Base-by-base conservation (phyloP, 2,329 filamentous ascomycete species). In the Trichoderma sp. region DNA sequence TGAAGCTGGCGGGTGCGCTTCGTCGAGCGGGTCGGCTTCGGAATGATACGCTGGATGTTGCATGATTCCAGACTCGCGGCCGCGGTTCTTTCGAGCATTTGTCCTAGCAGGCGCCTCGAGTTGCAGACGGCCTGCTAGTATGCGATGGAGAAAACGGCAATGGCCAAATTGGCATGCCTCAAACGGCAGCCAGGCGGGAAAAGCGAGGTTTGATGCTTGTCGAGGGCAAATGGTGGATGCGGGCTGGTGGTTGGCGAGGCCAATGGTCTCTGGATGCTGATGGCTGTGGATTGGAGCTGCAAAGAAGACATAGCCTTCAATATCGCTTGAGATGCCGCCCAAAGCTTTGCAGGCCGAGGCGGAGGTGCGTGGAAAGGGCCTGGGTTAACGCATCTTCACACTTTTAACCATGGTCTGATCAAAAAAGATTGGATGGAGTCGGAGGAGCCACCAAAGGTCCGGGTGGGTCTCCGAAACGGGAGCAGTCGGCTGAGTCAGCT, bases 81-180 rank as follows among this genome's bases (percentile, higher is more conserved):
- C 48, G 84, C 84, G 67, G 85, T 85, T 81, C 84, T 83, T 80
- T 87, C 85, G 73, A 87, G 83, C 84, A 87, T 86, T 76, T 79
- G 80, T 65, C 68, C 68, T 67, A 67, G 35, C 54, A 56, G 67
- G 29, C 67, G 35, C 25, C 61, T 60, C 53, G 56, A 48, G 35
- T 54, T 54, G 39, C 60, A 37, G 63, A 60, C 37, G 13, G 25
- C 58, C 59, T 50, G 50, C 58, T 48, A 64, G 59, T 59, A 61
- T 57, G 57, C 34, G 32, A 61, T 54, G 25, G 56, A 25, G n/a
- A 13, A 64, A 29, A 15, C 34, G 10, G 53, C 22, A 7, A 29
- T 6, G 50, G 48, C 54, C 56, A 57, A 48, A 54, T 50, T 58
- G 45, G 59, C 67, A 68, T 68, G 67, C 67, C 67, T 58, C 42